Evolutionary conservation across 148 eudicot genomes (phyloP).

Genomic region (Chenopodium suecicum): DNA sequence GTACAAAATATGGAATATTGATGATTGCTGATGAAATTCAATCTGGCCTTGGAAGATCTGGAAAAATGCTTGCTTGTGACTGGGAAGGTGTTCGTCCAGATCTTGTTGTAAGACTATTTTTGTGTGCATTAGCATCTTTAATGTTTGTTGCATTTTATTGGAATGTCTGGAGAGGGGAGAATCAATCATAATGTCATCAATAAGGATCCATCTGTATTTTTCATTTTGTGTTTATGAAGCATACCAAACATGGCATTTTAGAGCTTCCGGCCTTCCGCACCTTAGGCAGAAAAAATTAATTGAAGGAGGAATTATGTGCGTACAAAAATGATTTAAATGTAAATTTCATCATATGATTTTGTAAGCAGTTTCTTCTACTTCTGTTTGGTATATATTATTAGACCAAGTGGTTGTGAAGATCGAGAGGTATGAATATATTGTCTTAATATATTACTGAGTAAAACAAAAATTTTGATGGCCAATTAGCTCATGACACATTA

Average conservation of each 20-base stretch:
- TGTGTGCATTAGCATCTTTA: neutral
- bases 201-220: neutral
- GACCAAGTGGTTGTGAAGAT: neutral
- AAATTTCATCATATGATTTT: too few relatives aligned
- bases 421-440: neutral
- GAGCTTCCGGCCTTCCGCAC: neutral
- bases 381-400: neutral
- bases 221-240: neutral
- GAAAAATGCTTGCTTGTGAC: conserved; percentile 89
- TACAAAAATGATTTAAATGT: too few relatives aligned
- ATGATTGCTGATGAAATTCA: conserved; percentile 99
- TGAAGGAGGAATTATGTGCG: neutral
- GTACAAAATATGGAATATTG: conserved; percentile 74
- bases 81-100: conserved; percentile 96
- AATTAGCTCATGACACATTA: neutral
- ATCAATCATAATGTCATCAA: neutral
- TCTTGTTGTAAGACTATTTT: conserved; percentile 55
- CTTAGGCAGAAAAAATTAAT: neutral
- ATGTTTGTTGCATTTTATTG: neutral
- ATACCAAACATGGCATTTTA: neutral
- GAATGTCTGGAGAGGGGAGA: neutral
- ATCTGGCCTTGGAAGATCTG: conserved; percentile 95
- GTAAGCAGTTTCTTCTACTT: neutral
- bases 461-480: neutral
- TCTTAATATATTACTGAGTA: neutral